Conservation (phyloP, 148 eudicot genomes). For the Suaeda aralocaspica region DNA sequence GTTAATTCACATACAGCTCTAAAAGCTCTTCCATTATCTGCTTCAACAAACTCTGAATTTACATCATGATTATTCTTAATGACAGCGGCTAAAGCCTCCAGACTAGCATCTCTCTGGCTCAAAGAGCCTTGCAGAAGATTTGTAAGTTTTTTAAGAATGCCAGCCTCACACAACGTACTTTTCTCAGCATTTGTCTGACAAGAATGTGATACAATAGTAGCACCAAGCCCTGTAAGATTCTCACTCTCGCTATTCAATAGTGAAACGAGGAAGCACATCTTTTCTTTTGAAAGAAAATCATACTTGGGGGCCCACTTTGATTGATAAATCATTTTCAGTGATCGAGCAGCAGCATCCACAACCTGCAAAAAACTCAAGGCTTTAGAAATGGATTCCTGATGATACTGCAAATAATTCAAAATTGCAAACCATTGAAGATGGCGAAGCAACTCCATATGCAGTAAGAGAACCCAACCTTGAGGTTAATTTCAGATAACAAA, state of each 20-base stretch:
- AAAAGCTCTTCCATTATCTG: conserved; percentile 60
- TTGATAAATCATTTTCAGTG: conserved; percentile 89
- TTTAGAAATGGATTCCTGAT: not conserved
- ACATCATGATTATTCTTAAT: conserved; percentile 62
- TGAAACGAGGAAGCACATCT: conserved; percentile 63
- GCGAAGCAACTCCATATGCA: not conserved
- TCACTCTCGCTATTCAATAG: conserved; percentile 75
- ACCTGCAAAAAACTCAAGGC: conserved; percentile 44
- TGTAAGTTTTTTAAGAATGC: conserved; percentile 62
- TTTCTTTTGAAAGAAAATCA: conserved; percentile 58
- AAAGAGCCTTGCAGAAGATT: conserved; percentile 72
- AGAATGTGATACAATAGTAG: conserved; percentile 82
- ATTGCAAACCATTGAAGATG: not conserved
- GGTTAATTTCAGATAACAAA: conserved; percentile 9
- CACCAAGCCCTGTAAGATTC: conserved; percentile 89
- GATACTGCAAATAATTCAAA: not conserved
- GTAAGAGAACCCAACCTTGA: not conserved
- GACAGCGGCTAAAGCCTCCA: conserved; percentile 74
- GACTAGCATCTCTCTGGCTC: conserved; percentile 82
- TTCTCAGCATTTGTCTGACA: conserved; percentile 71
- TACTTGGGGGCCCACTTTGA: conserved; percentile 89
- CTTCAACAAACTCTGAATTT: conserved; percentile 50
- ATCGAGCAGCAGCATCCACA: conserved; percentile 87
- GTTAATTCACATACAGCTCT: conserved; percentile 56
- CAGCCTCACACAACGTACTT: conserved; percentile 68